These are phyloP conservation scores for Claviceps sp. DNA, from an alignment of 2,329 filamentous ascomycete genomes.

Conservation along the genomic window DNA sequence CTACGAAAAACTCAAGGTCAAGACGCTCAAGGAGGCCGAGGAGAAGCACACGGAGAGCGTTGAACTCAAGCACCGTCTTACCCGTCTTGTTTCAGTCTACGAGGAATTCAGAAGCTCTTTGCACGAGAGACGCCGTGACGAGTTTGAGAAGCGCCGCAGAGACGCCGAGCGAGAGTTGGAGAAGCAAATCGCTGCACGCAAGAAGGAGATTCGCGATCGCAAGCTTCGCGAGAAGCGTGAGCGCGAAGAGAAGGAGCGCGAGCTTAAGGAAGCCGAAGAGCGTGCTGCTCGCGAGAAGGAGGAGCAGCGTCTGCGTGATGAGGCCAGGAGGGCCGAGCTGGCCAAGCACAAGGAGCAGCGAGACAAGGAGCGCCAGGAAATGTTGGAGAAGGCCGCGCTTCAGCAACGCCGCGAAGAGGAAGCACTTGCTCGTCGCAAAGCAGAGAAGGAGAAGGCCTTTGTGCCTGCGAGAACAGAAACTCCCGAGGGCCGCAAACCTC, in stretches of 20 bases:
- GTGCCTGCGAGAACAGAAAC: constrained; percentile 12
- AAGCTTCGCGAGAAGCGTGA: constrained; percentile 73
- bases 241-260: constrained; percentile 70
- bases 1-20: constrained; percentile 65
- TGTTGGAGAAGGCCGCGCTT: constrained; percentile 46
- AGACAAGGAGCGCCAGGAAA: constrained; percentile 55
- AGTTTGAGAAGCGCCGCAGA: constrained; percentile 89
- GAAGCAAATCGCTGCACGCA: constrained; percentile 74
- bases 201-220: constrained; percentile 78
- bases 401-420: constrained; percentile 82
- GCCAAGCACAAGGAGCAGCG: constrained; percentile 53
- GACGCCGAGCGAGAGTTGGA: constrained; percentile 88
- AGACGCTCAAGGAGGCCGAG: constrained; percentile 70
- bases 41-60: constrained; percentile 85
- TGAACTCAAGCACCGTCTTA: constrained; percentile 84
- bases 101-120: constrained; percentile 72
- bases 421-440: constrained; percentile 61
- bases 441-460: constrained; percentile 41
- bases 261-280: constrained; percentile 74
- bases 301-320: constrained; percentile 66
- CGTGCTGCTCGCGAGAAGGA: constrained; percentile 68
- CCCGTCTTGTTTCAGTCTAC: constrained; percentile 71
- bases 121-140: constrained; percentile 76
- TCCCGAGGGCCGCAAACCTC: constrained; percentile 20
- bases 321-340: constrained; percentile 62